Evolutionary conservation across 1,284 basidiomycete species (phyloP), one percentile per base, ranked within the genome.

Genomic region (Austroboletus novae-zelandiae): DNA sequence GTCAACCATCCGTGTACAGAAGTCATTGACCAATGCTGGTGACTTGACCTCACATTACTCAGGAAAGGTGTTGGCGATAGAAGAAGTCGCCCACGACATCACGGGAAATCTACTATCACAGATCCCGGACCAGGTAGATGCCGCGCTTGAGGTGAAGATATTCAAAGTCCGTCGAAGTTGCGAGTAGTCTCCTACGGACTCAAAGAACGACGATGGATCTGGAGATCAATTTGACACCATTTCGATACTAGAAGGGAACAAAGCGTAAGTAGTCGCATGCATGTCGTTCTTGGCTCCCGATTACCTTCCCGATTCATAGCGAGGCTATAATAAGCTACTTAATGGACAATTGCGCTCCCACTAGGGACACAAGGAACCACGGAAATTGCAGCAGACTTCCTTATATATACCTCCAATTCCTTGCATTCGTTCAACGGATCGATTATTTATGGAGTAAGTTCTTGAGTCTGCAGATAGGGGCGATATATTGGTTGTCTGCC

Each of bases 161-260:
- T 70, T 76, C 53, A 67, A 61, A 54, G 64, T 76, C 43, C 56
- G 53, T 25, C 51, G 43, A 51, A 46, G 37, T 37, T 29, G 49
- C 9, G 13, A 29, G 20, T 43, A 47, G 51, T 45, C 34, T 41
- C 45, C 43, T 23, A 57, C 25, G 35, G 39, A 37, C 11, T 43
- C 39, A 37, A 57, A 49, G 52, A 23, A 46, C 18, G 27, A 90
- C 14, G 73, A 15, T 84, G 83, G 44, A 93, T 77, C 45, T 91
- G 71, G 13, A 45, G 55, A 51, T 56, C 46, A 18, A 40, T 42
- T 45, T 34, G 45, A 51, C 46, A 47, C 40, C 50, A 35, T 40
- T 50, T 43, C 42, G 34, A 35, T 15, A 27, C 45, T 42, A 45
- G 42, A 18, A 17, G 8, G 36, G 27, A 17, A 31, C 23, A 20